Conservation (phyloP, 805 yeast genomes). For the Wickerhamomyces chambardii region DNA sequence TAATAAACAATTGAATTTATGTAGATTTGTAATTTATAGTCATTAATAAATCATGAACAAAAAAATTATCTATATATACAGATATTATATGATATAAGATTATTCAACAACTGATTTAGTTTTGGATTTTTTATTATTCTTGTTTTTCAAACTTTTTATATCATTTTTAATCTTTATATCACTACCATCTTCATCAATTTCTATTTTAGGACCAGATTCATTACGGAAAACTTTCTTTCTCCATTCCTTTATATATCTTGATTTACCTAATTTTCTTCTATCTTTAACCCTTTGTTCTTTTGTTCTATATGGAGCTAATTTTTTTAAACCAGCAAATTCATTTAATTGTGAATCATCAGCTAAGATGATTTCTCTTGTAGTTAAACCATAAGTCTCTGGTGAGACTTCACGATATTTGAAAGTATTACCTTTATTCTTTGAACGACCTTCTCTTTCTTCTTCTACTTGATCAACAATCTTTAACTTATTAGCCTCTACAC, state of each 20-base stretch:
- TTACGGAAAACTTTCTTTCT: conserved; percentile 69
- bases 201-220: conserved; percentile 35
- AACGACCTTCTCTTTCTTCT: conserved; percentile 51
- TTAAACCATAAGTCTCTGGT: conserved; percentile 85
- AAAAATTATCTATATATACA: too few relatives aligned
- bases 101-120: too few relatives aligned
- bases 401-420: conserved; percentile 92
- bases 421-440: conserved; percentile 33
- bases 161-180: conserved; percentile 15
- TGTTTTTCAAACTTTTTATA: too few relatives aligned
- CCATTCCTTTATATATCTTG: conserved; percentile 83
- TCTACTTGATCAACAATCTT: conserved; percentile 63
- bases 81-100: too few relatives aligned
- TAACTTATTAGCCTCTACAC: conserved; percentile 67
- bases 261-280: conserved; percentile 75
- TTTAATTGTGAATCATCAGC: conserved; percentile 88
- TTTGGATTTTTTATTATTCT: background rate
- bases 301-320: conserved; percentile 87
- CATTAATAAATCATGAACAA: too few relatives aligned
- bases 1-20: too few relatives aligned
- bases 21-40: too few relatives aligned
- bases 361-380: conserved; percentile 76
- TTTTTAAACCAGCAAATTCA: conserved; percentile 79
- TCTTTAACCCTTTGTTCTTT: conserved; percentile 67
- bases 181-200: conserved; percentile 12